These are phyloP conservation scores for Trichoderma arundinaceum DNA, from an alignment of 2,329 filamentous ascomycete genomes.

Conservation along the genomic window DNA sequence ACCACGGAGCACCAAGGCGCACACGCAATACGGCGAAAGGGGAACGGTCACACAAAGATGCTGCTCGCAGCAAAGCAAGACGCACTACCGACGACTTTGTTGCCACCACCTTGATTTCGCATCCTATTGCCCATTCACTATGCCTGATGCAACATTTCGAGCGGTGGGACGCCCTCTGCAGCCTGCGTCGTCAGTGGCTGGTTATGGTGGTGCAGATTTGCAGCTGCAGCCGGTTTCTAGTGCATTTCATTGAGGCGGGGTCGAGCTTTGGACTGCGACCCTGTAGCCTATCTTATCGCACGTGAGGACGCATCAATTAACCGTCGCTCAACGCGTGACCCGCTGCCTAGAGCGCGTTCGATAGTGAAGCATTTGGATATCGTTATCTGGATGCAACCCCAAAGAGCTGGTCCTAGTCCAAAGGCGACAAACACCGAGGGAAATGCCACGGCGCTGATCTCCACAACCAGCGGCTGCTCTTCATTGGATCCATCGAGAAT, in stretches of 20 bases:
- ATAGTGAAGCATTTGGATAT: background rate
- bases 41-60: too few relatives aligned
- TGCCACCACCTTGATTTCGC: background rate
- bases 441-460: constrained; percentile 4
- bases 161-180: constrained; percentile 8
- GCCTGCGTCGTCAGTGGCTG: constrained; percentile 18
- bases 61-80: too few relatives aligned
- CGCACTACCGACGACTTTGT: background rate
- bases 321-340: constrained; percentile 34
- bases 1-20: too few relatives aligned
- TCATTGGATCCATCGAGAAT: background rate
- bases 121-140: constrained; percentile 5
- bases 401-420: background rate
- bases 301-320: constrained; percentile 36
- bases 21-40: too few relatives aligned
- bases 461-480: background rate
- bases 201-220: background rate
- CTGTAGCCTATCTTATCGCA: constrained; percentile 28
- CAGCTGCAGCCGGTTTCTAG: background rate
- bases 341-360: constrained; percentile 31
- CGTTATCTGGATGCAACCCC: background rate
- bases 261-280: background rate
- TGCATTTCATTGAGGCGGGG: background rate
- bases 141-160: constrained; percentile 16
- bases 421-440: background rate